A percentile compares a stretch with the other conserved stretches of the same genome.
phyloP scores from a whole-genome alignment of 1,284 basidiomycete species.

The Inonotus obliquus region DNA sequence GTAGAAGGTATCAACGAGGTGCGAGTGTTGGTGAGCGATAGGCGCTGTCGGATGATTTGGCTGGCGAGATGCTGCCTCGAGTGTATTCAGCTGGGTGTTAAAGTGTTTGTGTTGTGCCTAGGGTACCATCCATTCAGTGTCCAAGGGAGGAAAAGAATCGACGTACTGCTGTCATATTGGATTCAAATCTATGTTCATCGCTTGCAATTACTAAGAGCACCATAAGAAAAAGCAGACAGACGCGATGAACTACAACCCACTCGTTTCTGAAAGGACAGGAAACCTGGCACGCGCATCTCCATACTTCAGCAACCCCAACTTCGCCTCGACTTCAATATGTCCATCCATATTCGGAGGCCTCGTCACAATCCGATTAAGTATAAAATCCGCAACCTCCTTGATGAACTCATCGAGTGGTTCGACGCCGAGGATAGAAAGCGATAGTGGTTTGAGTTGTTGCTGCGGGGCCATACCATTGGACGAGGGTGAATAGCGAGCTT shows the following conservation, averaged over 20 bases:
- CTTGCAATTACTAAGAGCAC: slow-evolving; percentile 41
- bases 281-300: slow-evolving; percentile 52
- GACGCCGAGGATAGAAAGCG: slow-evolving; percentile 86
- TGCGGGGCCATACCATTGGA: slow-evolving; percentile 30
- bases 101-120: slow-evolving; percentile 84
- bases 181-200: slow-evolving; percentile 77
- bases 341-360: slow-evolving; percentile 38
- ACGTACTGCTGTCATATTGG: slow-evolving; percentile 86
- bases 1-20: slow-evolving; percentile 84
- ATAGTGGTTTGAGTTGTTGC: slow-evolving; percentile 44
- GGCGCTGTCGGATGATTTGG: slow-evolving; percentile 46
- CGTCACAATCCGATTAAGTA: slow-evolving; percentile 64
- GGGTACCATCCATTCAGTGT: slow-evolving; percentile 15
- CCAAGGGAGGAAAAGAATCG: slow-evolving; percentile 19
- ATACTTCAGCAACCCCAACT: slow-evolving; percentile 81
- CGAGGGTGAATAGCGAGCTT: slow-evolving; percentile 24
- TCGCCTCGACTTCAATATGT: slow-evolving; percentile 84
- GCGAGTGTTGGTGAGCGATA: slow-evolving; percentile 74
- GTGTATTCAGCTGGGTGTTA: slow-evolving; percentile 81
- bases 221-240: slow-evolving; percentile 9
- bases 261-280: slow-evolving; percentile 83
- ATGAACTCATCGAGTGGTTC: slow-evolving; percentile 96
- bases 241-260: slow-evolving; percentile 46
- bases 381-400: slow-evolving; percentile 85
- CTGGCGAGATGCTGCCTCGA: slow-evolving; percentile 48